Percentiles rank a stretch among this genome's conserved stretches.
These are phyloP conservation scores for Auxenochlorella pyrenoidosa DNA, from an alignment of 139 green algal species.

Conservation along the genomic window DNA sequence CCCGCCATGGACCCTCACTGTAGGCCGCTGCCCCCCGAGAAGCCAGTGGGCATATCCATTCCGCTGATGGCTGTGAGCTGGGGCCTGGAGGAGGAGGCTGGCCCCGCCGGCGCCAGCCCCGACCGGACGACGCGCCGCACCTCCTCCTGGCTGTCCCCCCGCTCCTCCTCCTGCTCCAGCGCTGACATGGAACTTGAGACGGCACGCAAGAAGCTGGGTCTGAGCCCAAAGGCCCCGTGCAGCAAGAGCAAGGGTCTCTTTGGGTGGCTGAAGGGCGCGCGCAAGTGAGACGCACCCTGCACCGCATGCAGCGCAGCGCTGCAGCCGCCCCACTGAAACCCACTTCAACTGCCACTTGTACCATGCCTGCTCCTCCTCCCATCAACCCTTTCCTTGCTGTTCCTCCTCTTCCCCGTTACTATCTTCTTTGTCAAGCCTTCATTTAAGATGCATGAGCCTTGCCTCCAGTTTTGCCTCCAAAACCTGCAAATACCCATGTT, in stretches of 20 bases:
- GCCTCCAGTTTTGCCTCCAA: too few species aligned
- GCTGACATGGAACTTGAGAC: constrained; percentile 19
- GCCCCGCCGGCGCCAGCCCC: neutral
- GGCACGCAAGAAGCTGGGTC: constrained; percentile 24
- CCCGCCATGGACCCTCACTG: neutral
- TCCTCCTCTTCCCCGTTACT: neutral
- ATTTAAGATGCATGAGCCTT: neutral
- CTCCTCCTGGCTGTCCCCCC: neutral
- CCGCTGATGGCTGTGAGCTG: neutral
- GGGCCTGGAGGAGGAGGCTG: neutral
- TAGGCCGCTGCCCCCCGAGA: neutral
- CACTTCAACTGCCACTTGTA: too few species aligned
- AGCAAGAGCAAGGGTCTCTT: too few species aligned
- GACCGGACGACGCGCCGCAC: neutral
- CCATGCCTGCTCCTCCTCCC: too few species aligned
- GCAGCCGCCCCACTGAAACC: too few species aligned
- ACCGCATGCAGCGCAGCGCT: too few species aligned
- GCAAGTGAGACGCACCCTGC: too few species aligned
- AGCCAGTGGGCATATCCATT: neutral
- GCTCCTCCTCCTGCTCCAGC: neutral
- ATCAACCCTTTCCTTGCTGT: neutral
- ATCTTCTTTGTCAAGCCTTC: neutral
- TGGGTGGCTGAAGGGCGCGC: too few species aligned
- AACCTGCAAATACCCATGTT: too few species aligned
- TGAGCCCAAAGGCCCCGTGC: too few species aligned